phyloP scores from a whole-genome alignment of 2,329 filamentous ascomycete species.

The Sordariomycetes sp. region DNA sequence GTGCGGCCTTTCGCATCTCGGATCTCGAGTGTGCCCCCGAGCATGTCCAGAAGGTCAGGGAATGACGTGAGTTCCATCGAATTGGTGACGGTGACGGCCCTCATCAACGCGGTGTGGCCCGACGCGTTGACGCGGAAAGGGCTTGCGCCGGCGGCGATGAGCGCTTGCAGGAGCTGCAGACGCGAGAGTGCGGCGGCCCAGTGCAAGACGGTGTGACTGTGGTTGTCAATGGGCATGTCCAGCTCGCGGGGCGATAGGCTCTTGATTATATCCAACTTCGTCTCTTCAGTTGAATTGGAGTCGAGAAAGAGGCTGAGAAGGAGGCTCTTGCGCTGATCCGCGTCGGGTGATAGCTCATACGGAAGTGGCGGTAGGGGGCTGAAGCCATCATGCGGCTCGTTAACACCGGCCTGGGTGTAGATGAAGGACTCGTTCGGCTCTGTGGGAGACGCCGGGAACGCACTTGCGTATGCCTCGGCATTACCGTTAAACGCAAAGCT shows the following conservation, averaged over 20 bases:
- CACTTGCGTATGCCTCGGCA: constrained; percentile 27
- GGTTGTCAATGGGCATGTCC: constrained; percentile 83
- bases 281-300: constrained; percentile 52
- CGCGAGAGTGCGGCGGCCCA: constrained; percentile 92
- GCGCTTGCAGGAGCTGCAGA: constrained; percentile 64
- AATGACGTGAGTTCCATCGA: constrained; percentile 87
- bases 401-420: constrained; percentile 39
- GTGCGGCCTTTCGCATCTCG: constrained; percentile 82
- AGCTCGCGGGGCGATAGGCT: constrained; percentile 68
- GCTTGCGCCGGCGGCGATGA: constrained; percentile 75
- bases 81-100: constrained; percentile 85
- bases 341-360: constrained; percentile 45
- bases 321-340: constrained; percentile 68
- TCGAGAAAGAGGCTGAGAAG: constrained; percentile 78
- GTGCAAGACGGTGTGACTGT: constrained; percentile 80
- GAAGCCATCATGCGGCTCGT: constrained; percentile 34
- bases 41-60: constrained; percentile 75
- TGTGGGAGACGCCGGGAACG: constrained; percentile 60
- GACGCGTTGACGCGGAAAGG: constrained; percentile 79
- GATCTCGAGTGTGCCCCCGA: constrained; percentile 82
- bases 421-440: constrained; percentile 71
- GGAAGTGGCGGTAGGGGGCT: constrained; percentile 53
- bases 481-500: constrained; percentile 37
- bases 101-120: constrained; percentile 86
- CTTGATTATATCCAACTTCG: constrained; percentile 59